Conservation (phyloP, 345 rosid species). For the Punica granatum region DNA sequence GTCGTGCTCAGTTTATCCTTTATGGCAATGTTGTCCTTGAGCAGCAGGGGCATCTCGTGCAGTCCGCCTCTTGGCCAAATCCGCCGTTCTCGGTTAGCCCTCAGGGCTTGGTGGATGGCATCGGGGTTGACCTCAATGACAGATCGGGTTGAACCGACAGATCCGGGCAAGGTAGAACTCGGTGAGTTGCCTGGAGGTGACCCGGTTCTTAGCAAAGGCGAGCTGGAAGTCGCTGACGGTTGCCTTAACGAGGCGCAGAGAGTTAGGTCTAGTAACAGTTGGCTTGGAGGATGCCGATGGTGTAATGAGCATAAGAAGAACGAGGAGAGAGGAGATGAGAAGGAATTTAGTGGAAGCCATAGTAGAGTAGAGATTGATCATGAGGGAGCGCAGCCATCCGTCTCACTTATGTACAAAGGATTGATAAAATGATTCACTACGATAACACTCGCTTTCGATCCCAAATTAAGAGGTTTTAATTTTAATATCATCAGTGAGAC, state of each 20-base stretch:
- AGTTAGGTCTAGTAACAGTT: not conserved
- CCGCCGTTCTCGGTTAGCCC: conserved; percentile 45
- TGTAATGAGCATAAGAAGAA: too few relatives aligned
- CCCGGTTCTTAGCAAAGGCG: conserved; percentile 36
- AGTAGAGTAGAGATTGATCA: too few relatives aligned
- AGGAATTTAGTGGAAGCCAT: too few relatives aligned
- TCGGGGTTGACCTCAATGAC: conserved; percentile 72
- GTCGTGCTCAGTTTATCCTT: conserved; percentile 63
- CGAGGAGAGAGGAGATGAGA: too few relatives aligned
- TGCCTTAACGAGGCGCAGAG: conserved; percentile 33
- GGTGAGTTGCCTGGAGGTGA: conserved; percentile 54
- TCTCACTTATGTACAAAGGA: too few relatives aligned
- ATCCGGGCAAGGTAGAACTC: conserved; percentile 44
- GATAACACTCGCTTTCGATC: too few relatives aligned
- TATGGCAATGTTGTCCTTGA: conserved; percentile 63
- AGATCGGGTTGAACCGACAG: conserved; percentile 34
- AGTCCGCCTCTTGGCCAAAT: conserved; percentile 17
- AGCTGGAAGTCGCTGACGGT: conserved; percentile 28
- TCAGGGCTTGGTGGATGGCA: conserved; percentile 46
- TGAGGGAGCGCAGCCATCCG: too few relatives aligned
- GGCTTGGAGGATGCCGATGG: too few relatives aligned
- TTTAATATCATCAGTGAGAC: too few relatives aligned
- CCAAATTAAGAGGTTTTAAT: too few relatives aligned
- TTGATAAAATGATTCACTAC: too few relatives aligned
- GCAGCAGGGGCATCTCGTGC: conserved; percentile 59